These are phyloP conservation scores for Beauveria australis DNA, from an alignment of 2,329 filamentous ascomycete genomes.

Conservation along the genomic window DNA sequence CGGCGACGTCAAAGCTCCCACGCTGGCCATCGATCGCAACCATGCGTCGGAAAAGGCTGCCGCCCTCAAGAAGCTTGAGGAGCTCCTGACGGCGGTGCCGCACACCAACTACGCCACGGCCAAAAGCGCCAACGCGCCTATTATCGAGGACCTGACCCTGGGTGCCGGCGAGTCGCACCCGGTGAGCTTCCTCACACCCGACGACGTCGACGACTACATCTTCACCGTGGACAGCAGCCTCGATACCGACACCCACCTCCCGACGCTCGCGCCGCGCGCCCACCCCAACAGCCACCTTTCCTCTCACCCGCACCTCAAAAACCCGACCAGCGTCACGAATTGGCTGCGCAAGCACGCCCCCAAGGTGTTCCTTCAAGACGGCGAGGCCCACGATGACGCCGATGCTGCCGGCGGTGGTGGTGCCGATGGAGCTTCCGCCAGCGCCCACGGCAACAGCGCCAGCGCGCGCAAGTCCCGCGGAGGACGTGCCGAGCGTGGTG, in stretches of 20 bases:
- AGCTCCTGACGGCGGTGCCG: slow-evolving; percentile 44
- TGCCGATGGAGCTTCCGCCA: slow-evolving; percentile 14
- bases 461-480: slow-evolving; percentile 29
- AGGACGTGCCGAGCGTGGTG: slow-evolving; percentile 24
- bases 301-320: slow-evolving; percentile 41
- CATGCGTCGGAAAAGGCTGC: slow-evolving; percentile 32
- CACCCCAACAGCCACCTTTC: slow-evolving; percentile 27
- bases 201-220: slow-evolving; percentile 68
- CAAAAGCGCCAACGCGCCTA: slow-evolving; percentile 54
- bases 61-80: slow-evolving; percentile 39
- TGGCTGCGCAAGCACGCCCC: slow-evolving; percentile 85
- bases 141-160: slow-evolving; percentile 40
- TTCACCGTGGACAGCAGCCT: slow-evolving; percentile 51
- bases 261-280: slow-evolving; percentile 44
- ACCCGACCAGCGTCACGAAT: slow-evolving; percentile 89
- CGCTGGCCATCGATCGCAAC: slow-evolving; percentile 24
- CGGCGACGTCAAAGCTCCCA: slow-evolving; percentile 29
- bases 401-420: slow-evolving; percentile 26
- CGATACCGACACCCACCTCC: slow-evolving; percentile 33
- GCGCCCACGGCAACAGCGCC: slow-evolving; percentile 13
- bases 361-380: slow-evolving; percentile 75
- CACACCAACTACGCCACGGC: slow-evolving; percentile 45
- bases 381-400: slow-evolving; percentile 35
- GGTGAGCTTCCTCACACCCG: slow-evolving; percentile 57
- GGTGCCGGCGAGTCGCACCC: slow-evolving; percentile 47